Conservation (phyloP, 1,284 basidiomycete species). For the Leccinum fallax region DNA sequence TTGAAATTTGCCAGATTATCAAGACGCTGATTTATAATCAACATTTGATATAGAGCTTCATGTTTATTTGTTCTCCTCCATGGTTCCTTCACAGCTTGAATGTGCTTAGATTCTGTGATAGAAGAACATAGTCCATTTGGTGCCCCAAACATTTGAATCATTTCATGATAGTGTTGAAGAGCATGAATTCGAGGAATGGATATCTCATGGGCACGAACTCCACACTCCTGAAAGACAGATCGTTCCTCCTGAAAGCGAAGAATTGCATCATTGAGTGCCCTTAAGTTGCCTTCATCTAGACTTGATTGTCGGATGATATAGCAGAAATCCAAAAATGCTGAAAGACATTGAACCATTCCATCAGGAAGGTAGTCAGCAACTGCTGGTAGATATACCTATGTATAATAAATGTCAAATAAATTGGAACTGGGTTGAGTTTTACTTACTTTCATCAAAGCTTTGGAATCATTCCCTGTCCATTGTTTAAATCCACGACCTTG, state of each 20-base stretch:
- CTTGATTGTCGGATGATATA: conserved; percentile 1
- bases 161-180: not conserved
- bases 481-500: not conserved
- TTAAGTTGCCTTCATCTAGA: not conserved
- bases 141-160: not conserved
- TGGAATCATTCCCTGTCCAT: not conserved
- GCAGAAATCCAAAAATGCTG: conserved; percentile 1
- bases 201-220: not conserved
- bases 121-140: not conserved
- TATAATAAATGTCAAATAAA: not conserved
- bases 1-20: not conserved
- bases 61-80: not conserved
- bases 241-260: not conserved
- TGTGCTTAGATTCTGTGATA: not conserved
- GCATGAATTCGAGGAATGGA: not conserved
- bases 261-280: not conserved
- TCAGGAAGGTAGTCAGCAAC: not conserved
- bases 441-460: not conserved
- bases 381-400: not conserved
- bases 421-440: not conserved
- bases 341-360: not conserved
- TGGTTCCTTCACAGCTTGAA: not conserved
- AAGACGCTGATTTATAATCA: not conserved
- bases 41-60: not conserved
- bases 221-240: not conserved